Conservation (phyloP, 192 early-diverging fungal species). For the Chytriomyces confervae region DNA sequence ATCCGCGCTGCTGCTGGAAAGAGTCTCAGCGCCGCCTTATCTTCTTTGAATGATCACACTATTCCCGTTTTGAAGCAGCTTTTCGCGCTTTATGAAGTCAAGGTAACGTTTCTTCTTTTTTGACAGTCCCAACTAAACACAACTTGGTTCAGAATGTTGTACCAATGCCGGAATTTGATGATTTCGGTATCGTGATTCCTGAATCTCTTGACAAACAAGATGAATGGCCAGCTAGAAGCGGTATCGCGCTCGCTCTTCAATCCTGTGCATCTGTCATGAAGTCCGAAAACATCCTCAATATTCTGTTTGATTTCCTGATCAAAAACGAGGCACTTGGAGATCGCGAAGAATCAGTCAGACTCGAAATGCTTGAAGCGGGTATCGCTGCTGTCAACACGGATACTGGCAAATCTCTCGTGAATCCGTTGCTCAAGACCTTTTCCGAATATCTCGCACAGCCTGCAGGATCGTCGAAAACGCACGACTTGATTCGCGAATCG, state of each 20-base stretch:
- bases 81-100: constrained; percentile 64
- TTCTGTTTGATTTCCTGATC: constrained; percentile 80
- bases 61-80: constrained; percentile 61
- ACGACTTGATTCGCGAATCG: constrained; percentile 89
- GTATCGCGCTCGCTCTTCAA: constrained; percentile 78
- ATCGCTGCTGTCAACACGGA: constrained; percentile 71
- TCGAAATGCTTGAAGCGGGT: constrained; percentile 86
- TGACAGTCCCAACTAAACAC: background rate
- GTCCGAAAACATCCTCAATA: constrained; percentile 54
- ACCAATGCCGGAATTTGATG: constrained; percentile 87
- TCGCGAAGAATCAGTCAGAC: constrained; percentile 74
- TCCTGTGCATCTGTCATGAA: constrained; percentile 68
- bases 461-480: constrained; percentile 70
- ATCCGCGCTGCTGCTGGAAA: constrained; percentile 68
- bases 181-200: constrained; percentile 86
- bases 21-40: constrained; percentile 69
- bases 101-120: constrained; percentile 34
- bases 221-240: constrained; percentile 79
- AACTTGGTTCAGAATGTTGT: constrained; percentile 59
- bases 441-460: constrained; percentile 77
- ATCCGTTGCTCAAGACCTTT: constrained; percentile 75
- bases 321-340: constrained; percentile 86
- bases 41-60: constrained; percentile 58
- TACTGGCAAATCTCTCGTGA: constrained; percentile 71
- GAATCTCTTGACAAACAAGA: constrained; percentile 83